Evolutionary conservation across 2,329 filamentous ascomycete species (phyloP), one percentile per base, ranked within the genome.

Genomic region (Seiridium cupressi): DNA sequence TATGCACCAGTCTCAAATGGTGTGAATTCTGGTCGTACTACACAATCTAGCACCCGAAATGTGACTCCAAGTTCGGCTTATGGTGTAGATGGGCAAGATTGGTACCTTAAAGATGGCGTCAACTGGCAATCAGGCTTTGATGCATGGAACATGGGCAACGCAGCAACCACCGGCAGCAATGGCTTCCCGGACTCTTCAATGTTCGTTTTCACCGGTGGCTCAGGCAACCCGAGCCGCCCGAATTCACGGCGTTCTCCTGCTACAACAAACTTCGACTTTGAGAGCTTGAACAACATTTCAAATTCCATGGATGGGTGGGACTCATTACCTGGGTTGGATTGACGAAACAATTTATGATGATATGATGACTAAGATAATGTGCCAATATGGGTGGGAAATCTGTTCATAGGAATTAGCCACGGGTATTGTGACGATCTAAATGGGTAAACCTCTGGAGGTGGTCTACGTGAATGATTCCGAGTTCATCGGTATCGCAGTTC

Each of bases 81-180:
- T 49, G 72, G 73, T 5, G 72, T 85, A 49, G 83, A 85, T 61
- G 79, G 79, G 7, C 79, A 83, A 62, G 81, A 85, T 44, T 87
- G 82, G 81, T 83, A 85, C 64, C 70, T 86, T 26, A 84, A 79
- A 57, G 84, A 86, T 61, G 79, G 83, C 18, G 82, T 81, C 34
- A 82, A 77, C 61, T 85, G 83, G 82, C 82, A 86, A 60, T 81
- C 84, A 58, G 80, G 83, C 61, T 86, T 86, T 65, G 79, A 84
- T 58, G 72, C 76, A 3, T 86, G 84, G 84, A 79, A 77, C 40
- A 69, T 79, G 58, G 51, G 36, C 35, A 57, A 55, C 13, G 38
- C 53, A 3, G 57, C 57, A 18, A 55, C 36, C 55, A 57, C 57
- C 18, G 58, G 59, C 49, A 54, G 62, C 46, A 61, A 62, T 57